Evolutionary conservation across 176 grass and related monocot genomes (phyloP), one percentile per base, ranked within the genome.

Genomic region (Juncus inflexus): DNA sequence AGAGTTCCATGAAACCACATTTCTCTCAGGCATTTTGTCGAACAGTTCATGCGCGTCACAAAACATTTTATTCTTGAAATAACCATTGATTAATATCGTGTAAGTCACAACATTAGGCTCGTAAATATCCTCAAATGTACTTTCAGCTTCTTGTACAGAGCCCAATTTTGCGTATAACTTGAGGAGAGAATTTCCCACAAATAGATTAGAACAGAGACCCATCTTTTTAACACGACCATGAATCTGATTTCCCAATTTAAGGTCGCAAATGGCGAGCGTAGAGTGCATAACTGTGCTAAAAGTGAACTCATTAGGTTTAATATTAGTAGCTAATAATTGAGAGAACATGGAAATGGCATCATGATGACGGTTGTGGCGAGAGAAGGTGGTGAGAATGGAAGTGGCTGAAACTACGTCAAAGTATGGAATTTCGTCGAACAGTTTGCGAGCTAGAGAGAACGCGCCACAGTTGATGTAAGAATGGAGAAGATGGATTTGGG

Each of bases 121-220:
- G 4, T 35, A 2, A 66, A 73, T 88, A 55, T 91, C 87, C 7
- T 78, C 64, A 13, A 91, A 74, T 60, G 79, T 79, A 6, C 40
- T 1, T 58, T 77, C 75, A 37, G 91, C 78, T 12, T 88, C 87
- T 79, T 68, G 58, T 61, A 83, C 73, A 52, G 79, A 63, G 50
- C 87, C 84, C 84, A 79, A 61, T 74, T 91, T 96, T 7, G 82
- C 79, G 8, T 96, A 96, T 64, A 85, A 74, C 42, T 96, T 83
- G 6, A 96, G 53, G 66, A 91, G 87, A 51, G 92, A 86, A 64
- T 81, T 91, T 12, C 84, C 87, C 8, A 88, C 92, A 60, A 86
- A 96, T 52, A 91, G 65, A 53, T 81, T 78, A 52, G 92, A 86
- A 57, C 64, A 43, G 50, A 96, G 77, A 45, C 82, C 84, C 45